Conservation (phyloP, 2,329 filamentous ascomycete species). For the Penicillium sp. region DNA sequence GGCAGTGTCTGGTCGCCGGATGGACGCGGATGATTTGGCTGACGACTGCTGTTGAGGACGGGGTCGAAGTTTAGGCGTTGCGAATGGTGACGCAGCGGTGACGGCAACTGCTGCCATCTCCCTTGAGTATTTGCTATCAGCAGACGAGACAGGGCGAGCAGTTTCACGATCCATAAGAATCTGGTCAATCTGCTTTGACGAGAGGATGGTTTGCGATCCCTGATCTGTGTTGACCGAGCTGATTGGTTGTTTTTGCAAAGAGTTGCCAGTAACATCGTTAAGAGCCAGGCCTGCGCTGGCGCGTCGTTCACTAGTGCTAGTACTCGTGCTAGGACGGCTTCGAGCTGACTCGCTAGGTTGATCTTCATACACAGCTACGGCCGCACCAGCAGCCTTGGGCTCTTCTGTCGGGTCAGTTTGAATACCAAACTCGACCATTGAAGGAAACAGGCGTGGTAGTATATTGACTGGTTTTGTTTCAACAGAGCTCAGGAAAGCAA, state of each 20-base stretch:
- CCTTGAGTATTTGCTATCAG: slow-evolving; percentile 32
- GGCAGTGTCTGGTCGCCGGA: slow-evolving; percentile 68
- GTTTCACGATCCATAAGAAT: slow-evolving; percentile 61
- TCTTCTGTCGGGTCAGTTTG: slow-evolving; percentile 23
- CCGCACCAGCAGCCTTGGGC: slow-evolving; percentile 32
- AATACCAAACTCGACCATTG: slow-evolving; percentile 19
- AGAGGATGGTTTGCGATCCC: slow-evolving; percentile 78
- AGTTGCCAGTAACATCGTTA: slow-evolving; percentile 64
- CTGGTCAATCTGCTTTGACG: slow-evolving; percentile 76
- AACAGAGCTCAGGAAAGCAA: slow-evolving; percentile 47
- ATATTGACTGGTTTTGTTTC: slow-evolving; percentile 47
- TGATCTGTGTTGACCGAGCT: slow-evolving; percentile 61
- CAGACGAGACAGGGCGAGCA: slow-evolving; percentile 32
- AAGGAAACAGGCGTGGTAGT: slow-evolving; percentile 27
- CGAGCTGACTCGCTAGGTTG: slow-evolving; percentile 58
- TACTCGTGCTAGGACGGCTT: slow-evolving; percentile 33
- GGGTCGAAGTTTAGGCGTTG: slow-evolving; percentile 37
- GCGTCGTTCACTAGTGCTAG: slow-evolving; percentile 27
- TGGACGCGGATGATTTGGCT: slow-evolving; percentile 31
- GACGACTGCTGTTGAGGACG: slow-evolving; percentile 35
- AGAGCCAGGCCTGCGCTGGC: slow-evolving; percentile 52
- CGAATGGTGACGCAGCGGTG: slow-evolving; percentile 30
- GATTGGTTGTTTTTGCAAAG: slow-evolving; percentile 28
- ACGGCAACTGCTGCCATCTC: slow-evolving; percentile 22
- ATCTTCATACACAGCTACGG: slow-evolving; percentile 62